Evolutionary conservation across 2,329 filamentous ascomycete species (phyloP).

Genomic region (Arthrobotrys conoides): DNA sequence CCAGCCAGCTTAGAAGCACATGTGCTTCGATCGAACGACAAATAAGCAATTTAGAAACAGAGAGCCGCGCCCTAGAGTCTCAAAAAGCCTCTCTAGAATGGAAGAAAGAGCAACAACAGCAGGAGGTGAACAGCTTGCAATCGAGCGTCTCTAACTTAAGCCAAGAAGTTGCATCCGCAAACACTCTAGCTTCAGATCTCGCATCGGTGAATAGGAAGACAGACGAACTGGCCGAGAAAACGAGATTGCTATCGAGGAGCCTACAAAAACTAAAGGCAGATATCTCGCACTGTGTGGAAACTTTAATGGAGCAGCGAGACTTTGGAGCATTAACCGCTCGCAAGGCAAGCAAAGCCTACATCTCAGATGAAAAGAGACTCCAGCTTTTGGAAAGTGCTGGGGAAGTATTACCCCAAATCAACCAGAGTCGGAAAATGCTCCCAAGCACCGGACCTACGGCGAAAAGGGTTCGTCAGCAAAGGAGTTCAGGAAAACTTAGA

Average conservation of each 20-base stretch:
- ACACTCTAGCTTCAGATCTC: conserved; percentile 8
- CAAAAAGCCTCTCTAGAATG: conserved; percentile 20
- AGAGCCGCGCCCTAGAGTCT: conserved; percentile 32
- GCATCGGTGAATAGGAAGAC: conserved; percentile 19
- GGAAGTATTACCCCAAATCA: conserved; percentile 32
- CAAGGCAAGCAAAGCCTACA: conserved; percentile 29
- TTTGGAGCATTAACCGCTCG: conserved; percentile 13
- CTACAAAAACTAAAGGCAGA: conserved; percentile 35
- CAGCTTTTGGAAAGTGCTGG: conserved; percentile 20
- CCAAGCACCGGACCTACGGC: conserved; percentile 11
- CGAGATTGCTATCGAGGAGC: conserved; percentile 23
- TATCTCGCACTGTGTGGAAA: conserved; percentile 24
- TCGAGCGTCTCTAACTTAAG: not conserved
- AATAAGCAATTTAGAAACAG: conserved; percentile 24
- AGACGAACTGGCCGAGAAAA: conserved; percentile 19
- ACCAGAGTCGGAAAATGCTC: conserved; percentile 25
- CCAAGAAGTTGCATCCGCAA: conserved; percentile 21
- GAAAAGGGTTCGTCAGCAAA: not conserved
- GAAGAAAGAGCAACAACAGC: not conserved
- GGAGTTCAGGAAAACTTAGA: not conserved
- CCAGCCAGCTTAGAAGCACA: conserved; percentile 23
- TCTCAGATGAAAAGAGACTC: conserved; percentile 19
- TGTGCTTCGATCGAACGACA: conserved; percentile 36
- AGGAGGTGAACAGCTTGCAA: not conserved
- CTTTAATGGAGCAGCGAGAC: conserved; percentile 36